Percentiles rank a stretch among this genome's conserved stretches.
phyloP scores from a whole-genome alignment of 1,139 yeast genomes.

The Kodamaea fungicola region DNA sequence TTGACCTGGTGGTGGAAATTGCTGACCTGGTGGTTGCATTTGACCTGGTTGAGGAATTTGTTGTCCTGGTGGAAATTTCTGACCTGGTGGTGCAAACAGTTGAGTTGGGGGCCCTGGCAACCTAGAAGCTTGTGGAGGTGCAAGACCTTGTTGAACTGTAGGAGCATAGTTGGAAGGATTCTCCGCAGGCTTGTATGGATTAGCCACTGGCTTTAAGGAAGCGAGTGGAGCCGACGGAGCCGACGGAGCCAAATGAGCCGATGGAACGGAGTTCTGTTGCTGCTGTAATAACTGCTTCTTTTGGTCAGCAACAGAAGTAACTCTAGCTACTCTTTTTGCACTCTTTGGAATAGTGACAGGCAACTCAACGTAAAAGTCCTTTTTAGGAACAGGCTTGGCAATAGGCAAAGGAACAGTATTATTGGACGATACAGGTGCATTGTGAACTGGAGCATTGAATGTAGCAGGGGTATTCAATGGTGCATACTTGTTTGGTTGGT shows the following conservation, averaged over 20 bases:
- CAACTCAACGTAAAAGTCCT: conserved; percentile 51
- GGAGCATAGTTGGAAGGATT: too few species aligned
- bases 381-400: conserved; percentile 8
- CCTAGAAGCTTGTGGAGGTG: background rate
- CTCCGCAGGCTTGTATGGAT: background rate
- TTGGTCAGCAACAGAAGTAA: conserved; percentile 19
- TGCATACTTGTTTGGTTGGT: conserved; percentile 1
- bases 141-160: background rate
- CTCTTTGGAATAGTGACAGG: conserved; percentile 33
- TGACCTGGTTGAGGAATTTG: background rate
- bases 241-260: too few species aligned
- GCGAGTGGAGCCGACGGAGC: too few species aligned
- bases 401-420: background rate
- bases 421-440: background rate
- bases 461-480: background rate
- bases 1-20: background rate
- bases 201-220: background rate
- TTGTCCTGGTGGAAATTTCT: conserved; percentile 6
- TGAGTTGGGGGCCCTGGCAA: background rate
- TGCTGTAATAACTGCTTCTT: conserved; percentile 8
- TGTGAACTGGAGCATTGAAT: background rate
- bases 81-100: conserved; percentile 1
- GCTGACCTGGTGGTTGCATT: background rate
- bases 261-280: conserved; percentile 3
- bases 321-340: conserved; percentile 27